Percentiles rank a stretch among this genome's conserved stretches.
phyloP scores from a whole-genome alignment of 2,329 filamentous ascomycete species.

The Arthrobotrys pseudoclavata region DNA sequence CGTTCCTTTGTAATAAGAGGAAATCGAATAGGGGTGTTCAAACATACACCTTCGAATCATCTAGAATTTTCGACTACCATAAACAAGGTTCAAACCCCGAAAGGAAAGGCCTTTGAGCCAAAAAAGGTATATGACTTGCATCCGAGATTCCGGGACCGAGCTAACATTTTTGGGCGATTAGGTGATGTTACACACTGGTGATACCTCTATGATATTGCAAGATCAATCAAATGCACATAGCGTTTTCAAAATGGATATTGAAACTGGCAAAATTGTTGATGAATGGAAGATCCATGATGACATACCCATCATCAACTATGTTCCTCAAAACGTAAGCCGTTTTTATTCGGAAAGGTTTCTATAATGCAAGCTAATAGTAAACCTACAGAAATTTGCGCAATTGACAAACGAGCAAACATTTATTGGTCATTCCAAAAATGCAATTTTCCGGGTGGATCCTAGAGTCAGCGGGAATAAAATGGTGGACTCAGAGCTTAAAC shows the following conservation, averaged over 20 bases:
- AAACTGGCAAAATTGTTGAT: constrained; percentile 97
- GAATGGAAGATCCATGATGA: constrained; percentile 99
- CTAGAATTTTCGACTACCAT: constrained; percentile 98
- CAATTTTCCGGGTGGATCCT: constrained; percentile 92
- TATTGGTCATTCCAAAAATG: constrained; percentile 90
- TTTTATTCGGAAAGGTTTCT: neutral
- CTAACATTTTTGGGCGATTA: constrained; percentile 19
- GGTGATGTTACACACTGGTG: constrained; percentile 93
- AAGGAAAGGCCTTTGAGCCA: constrained; percentile 88
- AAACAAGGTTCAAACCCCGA: constrained; percentile 90
- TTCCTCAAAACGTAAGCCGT: constrained; percentile 80
- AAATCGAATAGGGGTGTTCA: constrained; percentile 99
- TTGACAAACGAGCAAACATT: constrained; percentile 97
- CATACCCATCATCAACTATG: constrained; percentile 91
- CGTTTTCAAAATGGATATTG: constrained; percentile 95
- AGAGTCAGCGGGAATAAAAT: constrained; percentile 91
- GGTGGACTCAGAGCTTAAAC: constrained; percentile 91
- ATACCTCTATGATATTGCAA: constrained; percentile 89
- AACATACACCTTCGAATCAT: constrained; percentile 91
- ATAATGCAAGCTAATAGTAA: constrained; percentile 62
- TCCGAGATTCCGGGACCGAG: neutral
- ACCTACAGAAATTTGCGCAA: constrained; percentile 85
- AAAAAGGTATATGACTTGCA: constrained; percentile 74
- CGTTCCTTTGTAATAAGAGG: constrained; percentile 96
- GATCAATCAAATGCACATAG: constrained; percentile 86